Evolutionary conservation across 257 asterid genomes (phyloP).

Genomic region (Solanum etuberosum): DNA sequence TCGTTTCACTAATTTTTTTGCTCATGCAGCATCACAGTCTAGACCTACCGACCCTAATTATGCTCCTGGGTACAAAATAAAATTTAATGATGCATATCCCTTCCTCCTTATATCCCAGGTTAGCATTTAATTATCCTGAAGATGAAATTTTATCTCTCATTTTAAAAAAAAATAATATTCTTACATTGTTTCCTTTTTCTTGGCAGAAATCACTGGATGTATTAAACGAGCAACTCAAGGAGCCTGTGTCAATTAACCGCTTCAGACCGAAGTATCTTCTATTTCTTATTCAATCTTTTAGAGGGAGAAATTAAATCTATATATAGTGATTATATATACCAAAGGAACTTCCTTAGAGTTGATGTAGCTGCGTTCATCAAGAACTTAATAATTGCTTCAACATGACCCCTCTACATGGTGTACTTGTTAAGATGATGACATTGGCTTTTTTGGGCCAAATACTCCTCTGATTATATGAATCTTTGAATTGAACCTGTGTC

Average conservation of each 20-base stretch:
- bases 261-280: constrained; percentile 53
- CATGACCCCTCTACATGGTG: background rate
- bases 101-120: constrained; percentile 61
- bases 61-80: constrained; percentile 33
- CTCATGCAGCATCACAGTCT: constrained; percentile 31
- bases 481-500: background rate
- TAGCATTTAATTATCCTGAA: background rate
- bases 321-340: background rate
- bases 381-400: background rate
- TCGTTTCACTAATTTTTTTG: background rate
- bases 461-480: background rate
- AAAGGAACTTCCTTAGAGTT: background rate
- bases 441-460: background rate
- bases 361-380: background rate
- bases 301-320: background rate
- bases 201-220: constrained; percentile 53
- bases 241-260: constrained; percentile 45
- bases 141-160: background rate
- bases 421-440: background rate
- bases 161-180: background rate
- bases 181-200: background rate
- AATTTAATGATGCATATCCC: constrained; percentile 47
- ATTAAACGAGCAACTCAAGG: constrained; percentile 40
- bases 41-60: constrained; percentile 37
- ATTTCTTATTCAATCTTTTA: background rate